Conservation (phyloP, 345 rosid genomes). For the Crucihimalaya himalaica region DNA sequence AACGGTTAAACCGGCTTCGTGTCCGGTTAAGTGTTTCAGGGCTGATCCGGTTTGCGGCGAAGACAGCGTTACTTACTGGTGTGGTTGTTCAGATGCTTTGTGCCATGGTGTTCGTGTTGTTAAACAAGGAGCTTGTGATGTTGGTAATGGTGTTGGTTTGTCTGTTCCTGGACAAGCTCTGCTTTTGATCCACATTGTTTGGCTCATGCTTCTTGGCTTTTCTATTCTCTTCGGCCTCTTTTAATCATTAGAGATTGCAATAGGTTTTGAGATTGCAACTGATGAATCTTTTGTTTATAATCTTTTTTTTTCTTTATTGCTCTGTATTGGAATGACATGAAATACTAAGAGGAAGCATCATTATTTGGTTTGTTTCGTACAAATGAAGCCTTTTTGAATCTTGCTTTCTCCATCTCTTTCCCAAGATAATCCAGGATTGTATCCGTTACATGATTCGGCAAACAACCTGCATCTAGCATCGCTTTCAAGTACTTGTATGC, state of each 20-base stretch:
- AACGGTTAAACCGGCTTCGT: slow-evolving; percentile 46
- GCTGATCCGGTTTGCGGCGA: slow-evolving; percentile 89
- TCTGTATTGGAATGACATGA: slow-evolving; percentile 6
- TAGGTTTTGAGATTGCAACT: not conserved
- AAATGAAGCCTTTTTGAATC: slow-evolving; percentile 69
- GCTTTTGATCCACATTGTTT: slow-evolving; percentile 83
- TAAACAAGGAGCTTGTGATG: slow-evolving; percentile 74
- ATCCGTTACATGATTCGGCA: slow-evolving; percentile 82
- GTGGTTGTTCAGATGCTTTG: slow-evolving; percentile 83
- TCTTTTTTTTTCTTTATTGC: not conserved
- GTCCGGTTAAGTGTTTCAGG: slow-evolving; percentile 85
- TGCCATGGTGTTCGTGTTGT: slow-evolving; percentile 68
- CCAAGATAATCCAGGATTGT: slow-evolving; percentile 80
- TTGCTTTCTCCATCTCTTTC: slow-evolving; percentile 69
- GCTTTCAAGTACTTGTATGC: slow-evolving; percentile 68
- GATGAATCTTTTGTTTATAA: slow-evolving; percentile 24
- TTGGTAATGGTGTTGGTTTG: slow-evolving; percentile 67
- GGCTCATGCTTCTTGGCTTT: slow-evolving; percentile 86
- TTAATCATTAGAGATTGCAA: slow-evolving; percentile 30
- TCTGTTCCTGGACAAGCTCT: slow-evolving; percentile 88
- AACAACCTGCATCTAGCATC: slow-evolving; percentile 80
- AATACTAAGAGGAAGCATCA: slow-evolving; percentile 1
- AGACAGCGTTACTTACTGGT: slow-evolving; percentile 92
- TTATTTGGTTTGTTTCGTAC: slow-evolving; percentile 38
- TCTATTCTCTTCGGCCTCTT: slow-evolving; percentile 82